Evolutionary conservation across 495 filamentous ascomycete species (phyloP), one percentile per base, ranked within the genome.

Genomic region (Penicillium simplicissimum): DNA sequence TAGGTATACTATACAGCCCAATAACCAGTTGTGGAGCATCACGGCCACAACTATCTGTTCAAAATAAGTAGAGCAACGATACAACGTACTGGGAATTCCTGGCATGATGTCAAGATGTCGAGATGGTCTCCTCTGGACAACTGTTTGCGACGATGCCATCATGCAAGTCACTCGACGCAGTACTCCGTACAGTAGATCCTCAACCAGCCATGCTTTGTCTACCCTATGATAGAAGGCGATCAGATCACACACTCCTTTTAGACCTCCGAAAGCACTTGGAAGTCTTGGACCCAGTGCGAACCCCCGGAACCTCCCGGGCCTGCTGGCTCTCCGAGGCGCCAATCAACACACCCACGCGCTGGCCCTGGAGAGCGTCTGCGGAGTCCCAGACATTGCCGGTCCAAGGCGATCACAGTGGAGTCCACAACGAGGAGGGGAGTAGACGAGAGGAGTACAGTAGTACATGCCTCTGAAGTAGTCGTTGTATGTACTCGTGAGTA

Each of bases 271-370:
- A 25, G 1, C 23, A 25, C 23, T 25, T 25, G 23, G 23, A 25
- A 1, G 7, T 8, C n/a, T 17, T 17, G 3, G 40, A 45, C 42
- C 42, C 42, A 45, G 8, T 45, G 28, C 9, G 42, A 45, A 45
- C 9, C 36, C 52, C 67, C 65, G 67, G 65, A 66, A 54, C 45
- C 45, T 56, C 52, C 67, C 65, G 67, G 67, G 45, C 33, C 19
- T 42, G 34, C 21, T 55, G 53, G 35, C 52, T 62, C 64, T 56
- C 63, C 66, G 63, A 68, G 53, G 61, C 58, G 65, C 67, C 67
- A 70, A 70, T 70, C 67, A 70, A 55, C 51, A 37, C 47, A 42
- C 65, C 65, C 67, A 70, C 65, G 67, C 59, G 65, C 65, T 48
- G 36, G 61, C 37, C 51, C 55, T 66, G 63, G 37, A 19, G 34